A percentile compares a stretch with the other conserved stretches of the same genome.
phyloP scores from a whole-genome alignment of 2,329 filamentous ascomycete genomes.

The Pseudophaeomoniella oleicola region DNA sequence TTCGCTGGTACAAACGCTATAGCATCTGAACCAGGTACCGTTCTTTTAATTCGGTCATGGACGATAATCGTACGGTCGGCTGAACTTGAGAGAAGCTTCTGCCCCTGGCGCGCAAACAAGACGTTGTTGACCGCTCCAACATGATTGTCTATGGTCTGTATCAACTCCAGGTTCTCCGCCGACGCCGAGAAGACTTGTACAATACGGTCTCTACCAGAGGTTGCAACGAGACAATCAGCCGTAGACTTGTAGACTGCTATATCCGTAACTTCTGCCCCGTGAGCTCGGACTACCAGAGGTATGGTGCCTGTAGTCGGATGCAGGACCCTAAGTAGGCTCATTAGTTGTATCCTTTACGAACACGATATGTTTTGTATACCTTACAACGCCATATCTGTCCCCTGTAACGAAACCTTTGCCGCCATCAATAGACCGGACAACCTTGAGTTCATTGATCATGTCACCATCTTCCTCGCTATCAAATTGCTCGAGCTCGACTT shows the following conservation, averaged over 20 bases:
- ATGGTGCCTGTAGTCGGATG: slow-evolving; percentile 47
- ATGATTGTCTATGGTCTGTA: slow-evolving; percentile 88
- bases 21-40: slow-evolving; percentile 35
- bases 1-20: slow-evolving; percentile 49
- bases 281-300: slow-evolving; percentile 64
- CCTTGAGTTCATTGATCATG: slow-evolving; percentile 40
- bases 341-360: neutral
- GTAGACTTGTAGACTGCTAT: slow-evolving; percentile 57
- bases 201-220: slow-evolving; percentile 78
- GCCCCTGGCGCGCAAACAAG: slow-evolving; percentile 57
- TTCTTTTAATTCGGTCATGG: slow-evolving; percentile 59
- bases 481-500: slow-evolving; percentile 54
- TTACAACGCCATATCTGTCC: slow-evolving; percentile 72
- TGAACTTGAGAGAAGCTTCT: slow-evolving; percentile 68
- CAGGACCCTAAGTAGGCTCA: slow-evolving; percentile 35
- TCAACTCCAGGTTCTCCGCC: slow-evolving; percentile 51
- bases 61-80: slow-evolving; percentile 77
- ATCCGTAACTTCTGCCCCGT: slow-evolving; percentile 71
- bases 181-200: slow-evolving; percentile 67
- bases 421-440: slow-evolving; percentile 43
- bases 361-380: slow-evolving; percentile 18
- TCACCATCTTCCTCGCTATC: slow-evolving; percentile 29
- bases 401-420: slow-evolving; percentile 62
- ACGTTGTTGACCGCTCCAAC: slow-evolving; percentile 70
- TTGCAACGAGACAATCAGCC: slow-evolving; percentile 55